phyloP scores from a whole-genome alignment of 768 basidiomycete species.

The Termitomyces bulborhizus region DNA sequence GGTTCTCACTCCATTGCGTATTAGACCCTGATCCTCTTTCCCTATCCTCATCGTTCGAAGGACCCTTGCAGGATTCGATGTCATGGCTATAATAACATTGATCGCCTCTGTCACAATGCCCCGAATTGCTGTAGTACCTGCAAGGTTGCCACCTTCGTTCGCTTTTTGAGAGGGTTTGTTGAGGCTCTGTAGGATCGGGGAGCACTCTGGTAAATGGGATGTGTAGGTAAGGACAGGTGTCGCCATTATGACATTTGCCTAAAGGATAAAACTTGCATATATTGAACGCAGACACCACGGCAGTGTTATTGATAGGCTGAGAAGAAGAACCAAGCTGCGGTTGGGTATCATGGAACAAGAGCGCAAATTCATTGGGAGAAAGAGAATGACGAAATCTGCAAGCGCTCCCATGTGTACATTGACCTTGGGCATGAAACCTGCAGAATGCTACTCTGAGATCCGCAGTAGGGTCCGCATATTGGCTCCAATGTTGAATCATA shows the following conservation, averaged over 20 bases:
- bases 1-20: neutral
- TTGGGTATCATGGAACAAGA: slow-evolving; percentile 32
- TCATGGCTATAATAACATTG: slow-evolving; percentile 10
- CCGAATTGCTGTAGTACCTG: slow-evolving; percentile 16
- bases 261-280: slow-evolving; percentile 28
- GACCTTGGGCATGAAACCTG: slow-evolving; percentile 31
- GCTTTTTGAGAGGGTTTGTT: neutral
- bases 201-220: slow-evolving; percentile 13
- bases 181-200: neutral
- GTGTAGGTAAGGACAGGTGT: slow-evolving; percentile 29
- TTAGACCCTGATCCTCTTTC: too few relatives aligned
- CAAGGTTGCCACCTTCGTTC: slow-evolving; percentile 10
- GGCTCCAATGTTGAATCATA: slow-evolving; percentile 30
- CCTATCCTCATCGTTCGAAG: neutral
- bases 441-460: slow-evolving; percentile 29
- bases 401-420: slow-evolving; percentile 23
- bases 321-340: slow-evolving; percentile 19
- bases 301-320: neutral
- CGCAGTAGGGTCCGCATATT: slow-evolving; percentile 35
- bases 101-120: slow-evolving; percentile 10
- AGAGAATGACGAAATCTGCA: slow-evolving; percentile 37
- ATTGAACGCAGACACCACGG: slow-evolving; percentile 9
- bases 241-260: slow-evolving; percentile 34
- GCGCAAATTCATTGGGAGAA: slow-evolving; percentile 29
- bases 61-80: neutral